These are phyloP conservation scores for Saccharomycopsis synnaedendra DNA, from an alignment of 805 yeast species.

Conservation along the genomic window DNA sequence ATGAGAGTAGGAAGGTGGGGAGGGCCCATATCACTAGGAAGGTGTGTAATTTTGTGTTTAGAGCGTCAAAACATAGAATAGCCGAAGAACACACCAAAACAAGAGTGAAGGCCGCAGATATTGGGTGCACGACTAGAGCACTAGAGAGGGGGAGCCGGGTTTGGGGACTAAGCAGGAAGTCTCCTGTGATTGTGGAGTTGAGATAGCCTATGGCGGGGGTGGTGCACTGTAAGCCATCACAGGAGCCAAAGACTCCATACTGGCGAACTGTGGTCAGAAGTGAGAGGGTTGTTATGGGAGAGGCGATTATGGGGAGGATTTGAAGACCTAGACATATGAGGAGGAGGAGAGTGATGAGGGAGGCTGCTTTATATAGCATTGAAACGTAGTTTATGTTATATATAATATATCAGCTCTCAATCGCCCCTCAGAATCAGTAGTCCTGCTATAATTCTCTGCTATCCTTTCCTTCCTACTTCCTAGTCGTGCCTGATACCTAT, in stretches of 20 bases:
- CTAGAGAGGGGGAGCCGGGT: slow-evolving; percentile 48
- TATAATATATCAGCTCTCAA: too few relatives aligned
- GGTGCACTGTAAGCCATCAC: slow-evolving; percentile 31
- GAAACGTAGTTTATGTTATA: too few relatives aligned
- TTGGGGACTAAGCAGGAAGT: slow-evolving; percentile 42
- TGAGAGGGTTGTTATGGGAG: slow-evolving; percentile 40
- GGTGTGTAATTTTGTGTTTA: slow-evolving; percentile 32
- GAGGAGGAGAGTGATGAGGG: background rate
- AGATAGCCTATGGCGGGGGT: slow-evolving; percentile 33
- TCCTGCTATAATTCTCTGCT: too few relatives aligned
- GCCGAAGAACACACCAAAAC: slow-evolving; percentile 30
- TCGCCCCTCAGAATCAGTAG: too few relatives aligned
- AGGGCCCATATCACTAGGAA: slow-evolving; percentile 45
- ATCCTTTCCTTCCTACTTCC: too few relatives aligned
- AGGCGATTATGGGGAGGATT: slow-evolving; percentile 45
- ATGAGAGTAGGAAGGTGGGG: slow-evolving; percentile 54
- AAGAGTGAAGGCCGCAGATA: slow-evolving; percentile 44
- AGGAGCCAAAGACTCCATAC: slow-evolving; percentile 67
- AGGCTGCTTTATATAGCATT: background rate
- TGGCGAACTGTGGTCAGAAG: slow-evolving; percentile 36
- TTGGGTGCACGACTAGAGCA: slow-evolving; percentile 54
- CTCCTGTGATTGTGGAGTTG: slow-evolving; percentile 23
- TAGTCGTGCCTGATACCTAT: too few relatives aligned
- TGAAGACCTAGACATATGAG: slow-evolving; percentile 43
- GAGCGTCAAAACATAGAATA: slow-evolving; percentile 24